Evolutionary conservation across 163 green algal species (phyloP).

Genomic region (Scenedesmus sp.): DNA sequence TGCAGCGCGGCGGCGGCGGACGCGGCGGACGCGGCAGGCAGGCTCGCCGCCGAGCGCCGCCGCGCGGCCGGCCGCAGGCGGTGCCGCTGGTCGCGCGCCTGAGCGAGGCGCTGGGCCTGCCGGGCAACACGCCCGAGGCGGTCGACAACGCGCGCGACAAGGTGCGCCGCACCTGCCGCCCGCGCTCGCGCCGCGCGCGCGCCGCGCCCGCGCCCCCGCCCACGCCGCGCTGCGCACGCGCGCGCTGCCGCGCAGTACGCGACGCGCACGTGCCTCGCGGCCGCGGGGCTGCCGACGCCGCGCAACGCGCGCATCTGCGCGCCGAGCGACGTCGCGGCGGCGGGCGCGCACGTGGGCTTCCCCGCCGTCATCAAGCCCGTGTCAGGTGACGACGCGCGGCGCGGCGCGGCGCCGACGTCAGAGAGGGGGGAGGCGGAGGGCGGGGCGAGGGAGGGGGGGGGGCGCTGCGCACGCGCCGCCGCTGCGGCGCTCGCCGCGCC

Average conservation of each 20-base stretch:
- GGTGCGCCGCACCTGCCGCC: too few relatives aligned
- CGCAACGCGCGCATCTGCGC: constrained; percentile 66
- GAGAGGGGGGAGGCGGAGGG: too few relatives aligned
- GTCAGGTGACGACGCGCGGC: too few relatives aligned
- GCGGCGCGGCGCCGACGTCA: too few relatives aligned
- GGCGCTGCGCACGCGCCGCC: neutral
- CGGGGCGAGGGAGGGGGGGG: too few relatives aligned
- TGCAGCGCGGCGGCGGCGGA: too few relatives aligned
- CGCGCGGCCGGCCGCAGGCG: too few relatives aligned
- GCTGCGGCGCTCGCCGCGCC: neutral
- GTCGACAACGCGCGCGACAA: constrained; percentile 91
- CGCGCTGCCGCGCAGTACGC: constrained; percentile 70
- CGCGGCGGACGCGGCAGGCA: too few relatives aligned
- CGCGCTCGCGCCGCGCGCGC: too few relatives aligned
- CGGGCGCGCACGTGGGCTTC: constrained; percentile 81
- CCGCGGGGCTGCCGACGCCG: constrained; percentile 80
- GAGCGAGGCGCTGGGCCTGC: constrained; percentile 79
- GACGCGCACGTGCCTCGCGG: constrained; percentile 68
- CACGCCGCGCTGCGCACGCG: neutral
- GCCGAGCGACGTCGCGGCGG: constrained; percentile 61
- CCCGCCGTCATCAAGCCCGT: constrained; percentile 95
- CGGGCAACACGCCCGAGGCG: constrained; percentile 72
- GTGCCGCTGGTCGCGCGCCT: constrained; percentile 84
- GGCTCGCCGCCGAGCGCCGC: too few relatives aligned
- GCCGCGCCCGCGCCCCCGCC: too few relatives aligned